Conservation (phyloP, 768 basidiomycete species). For the Phylloporus arenicola region DNA sequence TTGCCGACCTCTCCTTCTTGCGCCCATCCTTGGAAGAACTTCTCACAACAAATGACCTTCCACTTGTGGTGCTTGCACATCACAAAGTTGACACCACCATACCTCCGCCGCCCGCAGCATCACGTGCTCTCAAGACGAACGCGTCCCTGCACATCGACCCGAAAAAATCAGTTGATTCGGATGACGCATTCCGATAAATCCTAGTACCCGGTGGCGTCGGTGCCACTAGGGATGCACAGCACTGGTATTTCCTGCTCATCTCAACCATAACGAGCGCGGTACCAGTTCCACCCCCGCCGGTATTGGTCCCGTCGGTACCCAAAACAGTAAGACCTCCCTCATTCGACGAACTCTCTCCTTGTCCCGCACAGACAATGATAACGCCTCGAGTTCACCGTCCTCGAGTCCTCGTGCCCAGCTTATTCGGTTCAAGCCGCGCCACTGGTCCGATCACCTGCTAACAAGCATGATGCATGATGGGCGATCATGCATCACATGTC, state of each 20-base stretch:
- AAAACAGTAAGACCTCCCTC: background rate
- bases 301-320: background rate
- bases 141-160: background rate
- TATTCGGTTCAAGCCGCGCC: slow-evolving; percentile 4
- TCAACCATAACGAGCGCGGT: background rate
- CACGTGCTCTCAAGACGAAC: background rate
- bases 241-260: background rate
- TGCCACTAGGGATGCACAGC: background rate
- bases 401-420: background rate
- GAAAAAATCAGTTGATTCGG: background rate
- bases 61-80: background rate
- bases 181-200: background rate
- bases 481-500: background rate
- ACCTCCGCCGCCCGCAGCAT: background rate
- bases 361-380: slow-evolving; percentile 2
- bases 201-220: background rate
- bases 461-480: no score
- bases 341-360: background rate
- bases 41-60: background rate
- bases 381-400: background rate
- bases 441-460: slow-evolving; percentile 1
- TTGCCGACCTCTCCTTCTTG: background rate
- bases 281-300: background rate
- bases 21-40: background rate
- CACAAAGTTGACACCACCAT: background rate